A percentile compares a stretch with the other conserved stretches of the same genome.
These are phyloP conservation scores for Pestalotiopsis sp. DNA, from an alignment of 2,329 filamentous ascomycete genomes.

Conservation along the genomic window DNA sequence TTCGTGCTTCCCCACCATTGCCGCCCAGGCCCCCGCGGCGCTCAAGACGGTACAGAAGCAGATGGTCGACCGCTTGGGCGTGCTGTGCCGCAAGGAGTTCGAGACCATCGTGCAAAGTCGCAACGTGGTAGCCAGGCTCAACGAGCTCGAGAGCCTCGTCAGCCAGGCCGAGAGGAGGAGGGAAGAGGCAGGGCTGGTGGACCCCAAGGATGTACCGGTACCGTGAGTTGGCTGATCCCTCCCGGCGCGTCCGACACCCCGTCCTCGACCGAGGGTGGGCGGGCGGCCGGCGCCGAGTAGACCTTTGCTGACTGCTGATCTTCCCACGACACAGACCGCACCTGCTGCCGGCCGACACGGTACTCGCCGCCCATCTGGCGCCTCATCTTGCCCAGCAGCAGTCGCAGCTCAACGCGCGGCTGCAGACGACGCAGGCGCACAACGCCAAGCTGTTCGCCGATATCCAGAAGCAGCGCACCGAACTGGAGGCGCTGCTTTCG, in stretches of 20 bases:
- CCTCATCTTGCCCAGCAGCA: slow-evolving; percentile 57
- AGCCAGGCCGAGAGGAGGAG: slow-evolving; percentile 49
- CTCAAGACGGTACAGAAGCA: slow-evolving; percentile 59
- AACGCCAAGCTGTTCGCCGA: slow-evolving; percentile 58
- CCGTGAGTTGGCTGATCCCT: slow-evolving; percentile 42
- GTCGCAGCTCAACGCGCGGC: slow-evolving; percentile 57
- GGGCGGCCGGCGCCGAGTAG: background rate
- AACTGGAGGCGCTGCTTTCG: slow-evolving; percentile 54
- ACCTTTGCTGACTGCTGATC: background rate
- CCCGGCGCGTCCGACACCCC: background rate
- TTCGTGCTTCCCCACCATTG: slow-evolving; percentile 65
- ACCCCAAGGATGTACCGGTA: slow-evolving; percentile 36
- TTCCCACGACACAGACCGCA: slow-evolving; percentile 47
- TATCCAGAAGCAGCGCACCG: slow-evolving; percentile 55
- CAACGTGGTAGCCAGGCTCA: slow-evolving; percentile 59
- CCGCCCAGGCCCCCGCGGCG: slow-evolving; percentile 50
- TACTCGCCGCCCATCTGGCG: slow-evolving; percentile 58
- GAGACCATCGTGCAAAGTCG: slow-evolving; percentile 54
- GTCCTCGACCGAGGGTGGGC: background rate
- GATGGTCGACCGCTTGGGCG: slow-evolving; percentile 59
- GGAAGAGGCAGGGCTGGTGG: slow-evolving; percentile 30
- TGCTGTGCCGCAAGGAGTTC: slow-evolving; percentile 62
- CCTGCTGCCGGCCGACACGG: slow-evolving; percentile 52
- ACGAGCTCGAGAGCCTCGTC: slow-evolving; percentile 61
- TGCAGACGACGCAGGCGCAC: slow-evolving; percentile 59